Evolutionary conservation across 352 stramenopile genomes (phyloP), one percentile per base, ranked within the genome.

Genomic region (Globisporangium cystogenes): DNA sequence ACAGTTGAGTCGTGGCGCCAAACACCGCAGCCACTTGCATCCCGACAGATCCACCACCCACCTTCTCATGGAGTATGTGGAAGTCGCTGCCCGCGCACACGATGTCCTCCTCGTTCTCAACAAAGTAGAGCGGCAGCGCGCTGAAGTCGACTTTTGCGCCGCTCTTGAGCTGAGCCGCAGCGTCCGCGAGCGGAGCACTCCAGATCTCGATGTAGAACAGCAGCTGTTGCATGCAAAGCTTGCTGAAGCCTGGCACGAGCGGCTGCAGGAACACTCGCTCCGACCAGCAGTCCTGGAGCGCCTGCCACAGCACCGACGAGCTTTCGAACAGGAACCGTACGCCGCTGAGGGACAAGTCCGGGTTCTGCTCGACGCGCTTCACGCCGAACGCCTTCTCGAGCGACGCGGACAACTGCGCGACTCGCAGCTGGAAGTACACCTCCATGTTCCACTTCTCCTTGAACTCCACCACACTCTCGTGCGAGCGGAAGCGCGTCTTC

Each of bases 401-500:
- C 7, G 53, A 62, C 4, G 68, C 54, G 31, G 76, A 62, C 4
- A 93, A 48, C 58, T 91, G 64, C 8, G 70, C 73, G 33, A 68
- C 73, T 37, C 79, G 77, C 48, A 93, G 62, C 54, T 95, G 81
- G 49, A 92, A 93, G 67, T 95, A 95, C 20, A 93, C 77, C 40
- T 91, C 83, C 53, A 92, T 72, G 51, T 95, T 93, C 85, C 85
- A 95, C 61, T 87, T 89, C 44, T 92, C 82, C 53, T 86, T 88
- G 61, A 95, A 95, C 35, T 87, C 70, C 4, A 87, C 53, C 14
- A 88, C 75, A 20, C 72, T 88, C 37, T 91, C 77, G 33, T 91
- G 79, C 6, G 62, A 67, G 18, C 78, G 72, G 36, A 95, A 93
- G 2, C 83, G 77, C 6, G 47, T 68, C 54, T 73, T 81, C 68